Conservation (phyloP, 345 rosid species). For the Pelargonium nanum region DNA sequence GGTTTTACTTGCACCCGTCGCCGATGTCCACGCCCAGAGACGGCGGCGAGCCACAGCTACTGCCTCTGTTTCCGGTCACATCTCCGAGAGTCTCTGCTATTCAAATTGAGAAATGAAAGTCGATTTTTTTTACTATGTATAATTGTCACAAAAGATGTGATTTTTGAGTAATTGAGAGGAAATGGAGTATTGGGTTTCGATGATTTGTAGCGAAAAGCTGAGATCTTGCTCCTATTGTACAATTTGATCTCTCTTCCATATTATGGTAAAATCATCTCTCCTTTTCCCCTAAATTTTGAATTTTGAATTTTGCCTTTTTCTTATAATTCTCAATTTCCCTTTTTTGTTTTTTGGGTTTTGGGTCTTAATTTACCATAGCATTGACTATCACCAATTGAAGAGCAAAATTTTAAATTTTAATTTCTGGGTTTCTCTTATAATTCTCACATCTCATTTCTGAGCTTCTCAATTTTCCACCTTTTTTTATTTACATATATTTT, state of each 20-base stretch:
- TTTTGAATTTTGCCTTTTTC: too few species aligned
- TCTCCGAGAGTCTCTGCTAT: conserved; percentile 61
- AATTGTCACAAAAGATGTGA: conserved; percentile 7
- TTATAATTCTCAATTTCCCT: too few species aligned
- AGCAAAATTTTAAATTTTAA: too few species aligned
- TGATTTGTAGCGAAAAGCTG: conserved; percentile 15
- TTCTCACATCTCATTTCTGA: not conserved
- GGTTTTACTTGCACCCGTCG: conserved; percentile 80
- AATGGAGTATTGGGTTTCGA: conserved; percentile 2
- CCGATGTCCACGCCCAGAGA: conserved; percentile 88
- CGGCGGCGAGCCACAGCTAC: conserved; percentile 74
- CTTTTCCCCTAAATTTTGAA: too few species aligned
- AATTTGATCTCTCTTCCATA: conserved; percentile 29
- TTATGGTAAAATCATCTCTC: conserved; percentile 25
- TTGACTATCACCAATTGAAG: not conserved
- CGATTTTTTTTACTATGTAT: not conserved
- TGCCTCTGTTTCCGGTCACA: conserved; percentile 78
- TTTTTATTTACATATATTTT: too few species aligned
- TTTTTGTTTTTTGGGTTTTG: too few species aligned
- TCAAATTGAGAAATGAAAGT: conserved; percentile 19
- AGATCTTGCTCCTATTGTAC: conserved; percentile 34
- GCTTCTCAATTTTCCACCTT: not conserved
- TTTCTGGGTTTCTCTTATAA: not conserved
- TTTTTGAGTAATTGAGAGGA: not conserved
- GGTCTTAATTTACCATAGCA: not conserved